Evolutionary conservation across 164 flowering plant genomes (phyloP).

Genomic region (Warburgia ugandensis): DNA sequence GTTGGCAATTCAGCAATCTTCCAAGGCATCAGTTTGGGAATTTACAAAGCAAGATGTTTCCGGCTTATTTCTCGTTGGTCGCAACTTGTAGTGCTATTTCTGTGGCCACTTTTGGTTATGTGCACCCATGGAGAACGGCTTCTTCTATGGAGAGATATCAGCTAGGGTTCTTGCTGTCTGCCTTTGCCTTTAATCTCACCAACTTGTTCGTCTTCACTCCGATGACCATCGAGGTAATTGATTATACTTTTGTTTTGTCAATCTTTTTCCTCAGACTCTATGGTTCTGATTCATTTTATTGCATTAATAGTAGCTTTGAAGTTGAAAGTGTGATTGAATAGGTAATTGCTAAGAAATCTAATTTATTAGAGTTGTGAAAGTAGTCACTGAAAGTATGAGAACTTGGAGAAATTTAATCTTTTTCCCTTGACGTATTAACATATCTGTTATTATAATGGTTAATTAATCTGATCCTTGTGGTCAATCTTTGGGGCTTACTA

Average conservation of each 20-base stretch:
- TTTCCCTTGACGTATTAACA: too few relatives aligned
- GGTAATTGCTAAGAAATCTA: too few relatives aligned
- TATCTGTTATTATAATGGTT: too few relatives aligned
- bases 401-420: too few relatives aligned
- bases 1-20: constrained; percentile 37
- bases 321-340: too few relatives aligned
- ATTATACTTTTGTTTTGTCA: background rate
- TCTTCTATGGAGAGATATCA: constrained; percentile 68
- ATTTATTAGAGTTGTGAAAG: too few relatives aligned
- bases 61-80: constrained; percentile 83
- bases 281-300: background rate
- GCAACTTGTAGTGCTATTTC: constrained; percentile 61
- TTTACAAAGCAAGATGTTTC: constrained; percentile 96
- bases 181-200: constrained; percentile 69
- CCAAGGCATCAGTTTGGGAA: constrained; percentile 97
- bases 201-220: constrained; percentile 85
- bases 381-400: too few relatives aligned
- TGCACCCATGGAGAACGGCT: constrained; percentile 82
- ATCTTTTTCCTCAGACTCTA: background rate
- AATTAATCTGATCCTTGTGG: too few relatives aligned
- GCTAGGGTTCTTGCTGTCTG: constrained; percentile 72
- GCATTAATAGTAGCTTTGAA: too few relatives aligned
- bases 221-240: constrained; percentile 56
- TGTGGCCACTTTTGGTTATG: constrained; percentile 62
- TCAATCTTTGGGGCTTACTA: too few relatives aligned